phyloP scores from a whole-genome alignment of 805 yeast species.

The Ascoidea tarda region DNA sequence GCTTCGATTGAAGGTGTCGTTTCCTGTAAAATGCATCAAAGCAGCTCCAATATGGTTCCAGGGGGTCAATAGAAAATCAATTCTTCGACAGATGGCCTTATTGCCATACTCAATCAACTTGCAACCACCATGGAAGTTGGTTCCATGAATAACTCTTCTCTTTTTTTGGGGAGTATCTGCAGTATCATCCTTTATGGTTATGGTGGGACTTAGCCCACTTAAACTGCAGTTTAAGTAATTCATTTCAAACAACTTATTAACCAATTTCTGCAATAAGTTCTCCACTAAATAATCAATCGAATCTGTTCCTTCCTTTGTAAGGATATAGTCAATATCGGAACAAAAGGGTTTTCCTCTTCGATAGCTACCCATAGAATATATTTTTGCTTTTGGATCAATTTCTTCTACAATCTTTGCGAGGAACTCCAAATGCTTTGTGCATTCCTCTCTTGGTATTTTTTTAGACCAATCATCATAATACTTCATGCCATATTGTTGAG shows the following conservation, averaged over 20 bases:
- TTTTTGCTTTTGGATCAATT: constrained; percentile 22
- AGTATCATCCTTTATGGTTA: constrained; percentile 11
- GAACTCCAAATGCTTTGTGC: constrained; percentile 22
- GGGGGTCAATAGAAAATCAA: constrained; percentile 36
- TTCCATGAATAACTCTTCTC: constrained; percentile 10
- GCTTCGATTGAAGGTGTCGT: constrained; percentile 33
- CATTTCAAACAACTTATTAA: constrained; percentile 13
- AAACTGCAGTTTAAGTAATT: constrained; percentile 17
- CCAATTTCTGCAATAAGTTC: constrained; percentile 12
- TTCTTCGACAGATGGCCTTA: constrained; percentile 28
- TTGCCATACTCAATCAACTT: constrained; percentile 21
- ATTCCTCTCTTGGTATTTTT: constrained; percentile 31
- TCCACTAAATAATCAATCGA: constrained; percentile 9
- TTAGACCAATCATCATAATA: constrained; percentile 32
- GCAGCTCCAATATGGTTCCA: constrained; percentile 32
- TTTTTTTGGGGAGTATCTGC: not conserved
- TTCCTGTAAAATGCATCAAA: constrained; percentile 39
- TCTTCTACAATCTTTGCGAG: constrained; percentile 15
- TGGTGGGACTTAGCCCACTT: constrained; percentile 1
- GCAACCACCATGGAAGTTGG: constrained; percentile 11
- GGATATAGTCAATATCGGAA: constrained; percentile 40
- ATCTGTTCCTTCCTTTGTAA: constrained; percentile 22
- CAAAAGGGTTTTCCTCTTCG: constrained; percentile 30
- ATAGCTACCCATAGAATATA: constrained; percentile 35
- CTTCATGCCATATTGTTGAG: constrained; percentile 25